A percentile compares a stretch with the other conserved stretches of the same genome.
Conservation (phyloP, 2,329 filamentous ascomycete species). For the Keithomyces neogunnii region DNA sequence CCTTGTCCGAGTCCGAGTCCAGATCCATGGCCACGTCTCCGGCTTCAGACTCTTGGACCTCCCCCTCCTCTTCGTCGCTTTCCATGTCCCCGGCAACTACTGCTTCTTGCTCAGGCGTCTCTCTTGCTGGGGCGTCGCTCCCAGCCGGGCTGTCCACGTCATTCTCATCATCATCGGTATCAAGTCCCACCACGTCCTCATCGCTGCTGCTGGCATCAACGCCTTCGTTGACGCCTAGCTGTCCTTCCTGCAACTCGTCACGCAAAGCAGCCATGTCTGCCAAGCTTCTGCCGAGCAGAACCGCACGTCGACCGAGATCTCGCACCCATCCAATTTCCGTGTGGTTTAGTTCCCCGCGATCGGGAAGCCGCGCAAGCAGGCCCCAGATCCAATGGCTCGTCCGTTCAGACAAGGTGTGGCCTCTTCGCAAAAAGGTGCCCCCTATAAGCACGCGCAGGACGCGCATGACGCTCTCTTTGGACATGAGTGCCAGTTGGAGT, state of each 20-base stretch:
- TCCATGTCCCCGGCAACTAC: slow-evolving; percentile 2
- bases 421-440: slow-evolving; percentile 53
- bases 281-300: slow-evolving; percentile 47
- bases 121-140: neutral
- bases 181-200: slow-evolving; percentile 25
- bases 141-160: slow-evolving; percentile 14
- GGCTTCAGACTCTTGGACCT: slow-evolving; percentile 8
- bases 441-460: slow-evolving; percentile 59
- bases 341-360: slow-evolving; percentile 65
- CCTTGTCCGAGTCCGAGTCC: slow-evolving; percentile 18
- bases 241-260: slow-evolving; percentile 32
- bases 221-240: slow-evolving; percentile 34
- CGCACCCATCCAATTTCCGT: slow-evolving; percentile 68
- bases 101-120: slow-evolving; percentile 7
- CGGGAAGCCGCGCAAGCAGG: slow-evolving; percentile 65
- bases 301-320: slow-evolving; percentile 71
- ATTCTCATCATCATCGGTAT: slow-evolving; percentile 20
- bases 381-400: slow-evolving; percentile 83
- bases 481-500: slow-evolving; percentile 54
- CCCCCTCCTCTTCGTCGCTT: slow-evolving; percentile 2
- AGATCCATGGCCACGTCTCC: slow-evolving; percentile 35
- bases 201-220: slow-evolving; percentile 36
- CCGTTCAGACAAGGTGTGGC: slow-evolving; percentile 50
- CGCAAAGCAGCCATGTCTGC: slow-evolving; percentile 42
- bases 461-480: slow-evolving; percentile 56